Percentiles rank a stretch among this genome's conserved stretches.
Conservation (phyloP, 768 basidiomycete genomes). For the Suillus bovinus region DNA sequence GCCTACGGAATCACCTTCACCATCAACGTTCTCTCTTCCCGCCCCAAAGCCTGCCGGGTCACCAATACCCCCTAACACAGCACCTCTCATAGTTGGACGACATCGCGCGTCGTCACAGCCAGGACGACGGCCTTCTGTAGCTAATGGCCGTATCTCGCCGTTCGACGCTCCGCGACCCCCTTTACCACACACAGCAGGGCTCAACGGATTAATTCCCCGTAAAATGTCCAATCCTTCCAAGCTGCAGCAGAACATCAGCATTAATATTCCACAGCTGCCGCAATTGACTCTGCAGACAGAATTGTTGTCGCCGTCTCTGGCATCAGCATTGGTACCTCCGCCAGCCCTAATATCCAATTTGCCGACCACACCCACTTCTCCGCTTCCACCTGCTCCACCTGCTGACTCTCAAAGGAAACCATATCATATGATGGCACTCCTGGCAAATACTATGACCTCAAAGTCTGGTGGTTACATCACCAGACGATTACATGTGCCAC, state of each 20-base stretch:
- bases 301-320: constrained; percentile 40
- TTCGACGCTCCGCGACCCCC: constrained; percentile 53
- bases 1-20: constrained; percentile 39
- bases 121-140: constrained; percentile 63
- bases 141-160: constrained; percentile 52
- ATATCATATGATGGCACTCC: constrained; percentile 85
- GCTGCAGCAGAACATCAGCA: constrained; percentile 45
- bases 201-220: constrained; percentile 40
- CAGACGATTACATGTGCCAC: constrained; percentile 81
- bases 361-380: constrained; percentile 75
- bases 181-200: constrained; percentile 44
- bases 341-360: constrained; percentile 53
- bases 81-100: constrained; percentile 42
- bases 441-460: constrained; percentile 77
- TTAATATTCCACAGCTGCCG: constrained; percentile 48
- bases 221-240: constrained; percentile 67
- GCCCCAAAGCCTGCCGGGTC: constrained; percentile 36
- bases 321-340: constrained; percentile 43
- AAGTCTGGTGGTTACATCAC: constrained; percentile 88
- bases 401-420: constrained; percentile 77
- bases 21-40: constrained; percentile 35
- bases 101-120: constrained; percentile 78
- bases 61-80: constrained; percentile 41
- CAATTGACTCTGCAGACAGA: constrained; percentile 54
- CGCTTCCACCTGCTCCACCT: constrained; percentile 73